Evolutionary conservation across 1,284 basidiomycete genomes (phyloP).

Genomic region (Ustilago trichophora): DNA sequence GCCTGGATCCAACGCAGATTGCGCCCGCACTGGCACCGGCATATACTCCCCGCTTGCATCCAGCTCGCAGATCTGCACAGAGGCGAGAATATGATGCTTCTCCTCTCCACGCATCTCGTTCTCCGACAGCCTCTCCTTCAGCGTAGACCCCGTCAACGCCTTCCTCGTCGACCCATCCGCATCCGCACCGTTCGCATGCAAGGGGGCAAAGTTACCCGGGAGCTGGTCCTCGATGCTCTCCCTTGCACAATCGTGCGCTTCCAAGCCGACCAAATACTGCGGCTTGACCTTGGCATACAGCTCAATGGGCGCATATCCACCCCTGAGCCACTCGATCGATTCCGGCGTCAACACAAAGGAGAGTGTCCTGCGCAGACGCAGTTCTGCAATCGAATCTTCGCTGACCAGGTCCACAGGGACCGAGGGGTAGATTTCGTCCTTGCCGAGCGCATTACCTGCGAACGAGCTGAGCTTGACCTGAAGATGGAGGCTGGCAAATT

Average conservation of each 20-base stretch:
- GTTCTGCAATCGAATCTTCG: slow-evolving; percentile 30
- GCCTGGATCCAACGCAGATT: slow-evolving; percentile 81
- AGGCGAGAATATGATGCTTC: slow-evolving; percentile 85
- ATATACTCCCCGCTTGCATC: slow-evolving; percentile 82
- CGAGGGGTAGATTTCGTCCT: slow-evolving; percentile 55
- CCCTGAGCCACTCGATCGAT: slow-evolving; percentile 41
- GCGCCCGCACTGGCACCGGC: slow-evolving; percentile 82
- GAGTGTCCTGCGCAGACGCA: slow-evolving; percentile 52
- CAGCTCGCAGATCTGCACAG: slow-evolving; percentile 86
- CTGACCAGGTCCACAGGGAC: slow-evolving; percentile 43
- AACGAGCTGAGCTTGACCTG: slow-evolving; percentile 57
- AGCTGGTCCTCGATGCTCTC: too few species aligned
- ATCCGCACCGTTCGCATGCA: too few species aligned
- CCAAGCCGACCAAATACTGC: slow-evolving; percentile 40
- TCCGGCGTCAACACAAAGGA: slow-evolving; percentile 52
- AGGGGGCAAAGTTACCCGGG: slow-evolving; percentile 22
- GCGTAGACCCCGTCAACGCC: too few species aligned
- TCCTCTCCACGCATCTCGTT: slow-evolving; percentile 90
- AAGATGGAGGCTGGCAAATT: slow-evolving; percentile 47
- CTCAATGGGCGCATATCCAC: slow-evolving; percentile 47
- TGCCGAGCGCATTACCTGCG: slow-evolving; percentile 42
- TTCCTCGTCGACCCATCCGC: too few species aligned
- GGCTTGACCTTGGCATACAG: slow-evolving; percentile 45
- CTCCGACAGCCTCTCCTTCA: slow-evolving; percentile 73
- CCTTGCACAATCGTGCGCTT: slow-evolving; percentile 42